Evolutionary conservation across 345 rosid species (phyloP).

Genomic region (Eucalyptus albens): DNA sequence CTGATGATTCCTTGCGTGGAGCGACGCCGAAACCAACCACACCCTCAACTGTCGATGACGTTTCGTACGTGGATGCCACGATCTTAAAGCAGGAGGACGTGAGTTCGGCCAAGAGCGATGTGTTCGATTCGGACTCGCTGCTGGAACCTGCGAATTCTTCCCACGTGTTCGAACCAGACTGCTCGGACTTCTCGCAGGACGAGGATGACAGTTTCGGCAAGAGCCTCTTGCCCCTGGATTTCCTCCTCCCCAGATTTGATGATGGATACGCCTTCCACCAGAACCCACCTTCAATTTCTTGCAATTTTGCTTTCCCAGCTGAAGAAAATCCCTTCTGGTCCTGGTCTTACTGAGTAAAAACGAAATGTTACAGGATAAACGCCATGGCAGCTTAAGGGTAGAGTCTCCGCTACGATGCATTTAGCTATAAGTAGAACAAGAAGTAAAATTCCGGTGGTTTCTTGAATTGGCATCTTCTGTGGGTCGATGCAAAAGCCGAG

Average conservation of each 20-base stretch:
- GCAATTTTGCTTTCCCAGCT: conserved; percentile 25
- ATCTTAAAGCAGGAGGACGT: conserved; percentile 25
- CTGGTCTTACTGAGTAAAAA: conserved; percentile 20
- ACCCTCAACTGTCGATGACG: not conserved
- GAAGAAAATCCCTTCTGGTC: conserved; percentile 52
- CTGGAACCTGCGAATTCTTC: conserved; percentile 31
- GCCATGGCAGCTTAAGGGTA: not conserved
- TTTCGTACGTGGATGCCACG: not conserved
- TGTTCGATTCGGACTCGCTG: conserved; percentile 18
- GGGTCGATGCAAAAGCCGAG: not conserved
- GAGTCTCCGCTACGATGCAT: not conserved
- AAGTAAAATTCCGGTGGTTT: not conserved
- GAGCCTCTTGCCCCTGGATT: conserved; percentile 5
- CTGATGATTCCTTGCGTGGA: not conserved
- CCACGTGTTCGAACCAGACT: conserved; percentile 19
- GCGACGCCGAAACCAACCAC: not conserved
- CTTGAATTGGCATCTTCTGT: not conserved
- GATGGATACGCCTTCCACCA: conserved; percentile 1
- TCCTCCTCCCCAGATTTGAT: conserved; percentile 18
- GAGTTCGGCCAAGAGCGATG: conserved; percentile 34
- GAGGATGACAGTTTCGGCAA: conserved; percentile 22
- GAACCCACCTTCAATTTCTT: conserved; percentile 2
- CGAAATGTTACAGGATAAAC: not conserved
- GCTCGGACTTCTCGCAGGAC: conserved; percentile 32
- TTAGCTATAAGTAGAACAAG: not conserved